Conservation (phyloP, 805 yeast genomes). For the Komagataella pseudopastoris region DNA sequence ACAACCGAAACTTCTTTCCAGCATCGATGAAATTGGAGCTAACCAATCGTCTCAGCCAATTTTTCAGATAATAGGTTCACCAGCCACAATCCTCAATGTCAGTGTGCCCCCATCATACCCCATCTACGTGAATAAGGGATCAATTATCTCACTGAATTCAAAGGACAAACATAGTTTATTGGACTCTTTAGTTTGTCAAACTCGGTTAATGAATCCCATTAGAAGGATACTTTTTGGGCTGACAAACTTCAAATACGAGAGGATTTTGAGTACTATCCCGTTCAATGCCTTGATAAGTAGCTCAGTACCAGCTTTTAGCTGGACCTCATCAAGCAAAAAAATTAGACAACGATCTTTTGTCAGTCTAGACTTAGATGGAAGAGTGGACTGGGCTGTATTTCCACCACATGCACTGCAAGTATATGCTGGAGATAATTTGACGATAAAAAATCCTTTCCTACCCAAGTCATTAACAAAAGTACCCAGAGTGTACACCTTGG, state of each 20-base stretch:
- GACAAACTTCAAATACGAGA: slow-evolving; percentile 29
- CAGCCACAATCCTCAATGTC: not conserved
- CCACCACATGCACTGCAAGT: slow-evolving; percentile 32
- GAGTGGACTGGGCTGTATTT: slow-evolving; percentile 49
- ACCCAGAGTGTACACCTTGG: slow-evolving; percentile 22
- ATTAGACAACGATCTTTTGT: slow-evolving; percentile 24
- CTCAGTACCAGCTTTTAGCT: slow-evolving; percentile 5
- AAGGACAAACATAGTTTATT: slow-evolving; percentile 2
- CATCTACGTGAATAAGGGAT: slow-evolving; percentile 29
- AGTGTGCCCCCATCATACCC: slow-evolving; percentile 42
- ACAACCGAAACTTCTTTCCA: not conserved
- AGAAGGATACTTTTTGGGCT: slow-evolving; percentile 30
- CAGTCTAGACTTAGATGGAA: slow-evolving; percentile 38
- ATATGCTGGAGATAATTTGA: slow-evolving; percentile 38
- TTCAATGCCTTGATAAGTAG: slow-evolving; percentile 29
- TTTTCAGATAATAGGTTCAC: not conserved
- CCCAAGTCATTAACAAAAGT: slow-evolving; percentile 27
- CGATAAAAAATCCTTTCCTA: slow-evolving; percentile 19
- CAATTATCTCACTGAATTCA: slow-evolving; percentile 33
- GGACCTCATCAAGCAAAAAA: slow-evolving; percentile 2
- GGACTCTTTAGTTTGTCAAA: slow-evolving; percentile 15
- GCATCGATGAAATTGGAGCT: not conserved
- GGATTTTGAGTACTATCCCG: slow-evolving; percentile 32
- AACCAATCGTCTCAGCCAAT: not conserved
- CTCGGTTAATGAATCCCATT: slow-evolving; percentile 23